phyloP scores from a whole-genome alignment of 2,329 filamentous ascomycete genomes.

The Aureobasidium namibiae region DNA sequence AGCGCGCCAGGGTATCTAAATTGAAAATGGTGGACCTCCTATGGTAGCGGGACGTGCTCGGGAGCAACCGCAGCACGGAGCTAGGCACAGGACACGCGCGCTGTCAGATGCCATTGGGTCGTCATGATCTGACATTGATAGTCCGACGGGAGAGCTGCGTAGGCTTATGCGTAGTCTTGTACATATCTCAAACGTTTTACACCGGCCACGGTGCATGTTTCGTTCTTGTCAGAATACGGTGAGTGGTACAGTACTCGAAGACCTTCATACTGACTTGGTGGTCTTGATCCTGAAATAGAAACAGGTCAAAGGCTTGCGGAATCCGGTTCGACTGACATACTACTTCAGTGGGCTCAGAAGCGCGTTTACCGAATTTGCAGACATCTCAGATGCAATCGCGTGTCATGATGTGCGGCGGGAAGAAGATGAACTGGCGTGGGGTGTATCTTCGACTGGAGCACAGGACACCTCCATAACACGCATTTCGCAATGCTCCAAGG shows the following conservation, averaged over 20 bases:
- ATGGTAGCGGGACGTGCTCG: constrained; percentile 6
- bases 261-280: neutral
- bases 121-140: constrained; percentile 12
- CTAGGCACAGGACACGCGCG: constrained; percentile 4
- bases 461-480: neutral
- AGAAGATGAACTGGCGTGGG: neutral
- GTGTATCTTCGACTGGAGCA: neutral
- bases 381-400: neutral
- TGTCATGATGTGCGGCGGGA: neutral
- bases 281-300: neutral
- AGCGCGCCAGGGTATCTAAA: constrained; percentile 11
- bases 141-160: neutral
- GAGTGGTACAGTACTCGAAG: neutral
- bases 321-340: constrained; percentile 3
- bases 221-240: neutral
- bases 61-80: constrained; percentile 8
- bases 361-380: neutral
- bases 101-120: constrained; percentile 8
- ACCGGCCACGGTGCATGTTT: neutral
- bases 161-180: neutral
- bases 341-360: neutral
- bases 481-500: neutral
- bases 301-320: neutral
- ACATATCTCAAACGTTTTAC: neutral
- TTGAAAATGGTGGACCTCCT: constrained; percentile 6